Conservation (phyloP, 2,329 filamentous ascomycete genomes). For the Fusarium papillatum region DNA sequence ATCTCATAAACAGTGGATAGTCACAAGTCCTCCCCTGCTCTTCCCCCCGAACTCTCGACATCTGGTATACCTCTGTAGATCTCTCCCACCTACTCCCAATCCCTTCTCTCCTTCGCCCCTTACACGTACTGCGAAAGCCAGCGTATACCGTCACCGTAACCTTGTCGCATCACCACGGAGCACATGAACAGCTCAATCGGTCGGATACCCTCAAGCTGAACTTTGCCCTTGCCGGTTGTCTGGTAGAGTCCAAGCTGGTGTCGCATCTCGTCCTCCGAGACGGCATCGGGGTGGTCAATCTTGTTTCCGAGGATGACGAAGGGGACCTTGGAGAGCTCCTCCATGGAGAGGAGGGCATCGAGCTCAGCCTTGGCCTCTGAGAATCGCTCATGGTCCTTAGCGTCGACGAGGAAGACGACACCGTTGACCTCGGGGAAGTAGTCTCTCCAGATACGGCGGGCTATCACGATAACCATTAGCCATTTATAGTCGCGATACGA, state of each 20-base stretch:
- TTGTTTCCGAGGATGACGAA: constrained; percentile 99
- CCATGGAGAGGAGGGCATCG: constrained; percentile 95
- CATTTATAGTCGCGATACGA: neutral
- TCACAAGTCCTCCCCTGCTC: constrained; percentile 35
- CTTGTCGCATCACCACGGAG: constrained; percentile 98
- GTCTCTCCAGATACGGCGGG: constrained; percentile 94
- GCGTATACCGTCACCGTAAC: constrained; percentile 91
- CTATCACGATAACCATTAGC: constrained; percentile 58
- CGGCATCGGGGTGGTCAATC: constrained; percentile 97
- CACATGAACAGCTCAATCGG: constrained; percentile 99
- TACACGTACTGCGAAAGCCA: constrained; percentile 96
- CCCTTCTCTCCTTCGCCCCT: constrained; percentile 41
- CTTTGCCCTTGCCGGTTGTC: constrained; percentile 96
- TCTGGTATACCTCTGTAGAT: constrained; percentile 39
- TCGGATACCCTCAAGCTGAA: constrained; percentile 90
- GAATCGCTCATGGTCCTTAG: constrained; percentile 97
- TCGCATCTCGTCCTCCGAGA: constrained; percentile 95
- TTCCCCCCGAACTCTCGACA: constrained; percentile 25
- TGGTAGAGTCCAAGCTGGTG: constrained; percentile 95
- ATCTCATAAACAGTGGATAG: constrained; percentile 48
- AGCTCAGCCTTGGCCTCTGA: constrained; percentile 96
- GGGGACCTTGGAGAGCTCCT: constrained; percentile 94
- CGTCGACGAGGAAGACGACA: constrained; percentile 98
- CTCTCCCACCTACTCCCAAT: constrained; percentile 10
- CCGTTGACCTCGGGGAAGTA: constrained; percentile 97